phyloP scores from a whole-genome alignment of 495 filamentous ascomycete genomes.

The Hypoxylon perforatum region DNA sequence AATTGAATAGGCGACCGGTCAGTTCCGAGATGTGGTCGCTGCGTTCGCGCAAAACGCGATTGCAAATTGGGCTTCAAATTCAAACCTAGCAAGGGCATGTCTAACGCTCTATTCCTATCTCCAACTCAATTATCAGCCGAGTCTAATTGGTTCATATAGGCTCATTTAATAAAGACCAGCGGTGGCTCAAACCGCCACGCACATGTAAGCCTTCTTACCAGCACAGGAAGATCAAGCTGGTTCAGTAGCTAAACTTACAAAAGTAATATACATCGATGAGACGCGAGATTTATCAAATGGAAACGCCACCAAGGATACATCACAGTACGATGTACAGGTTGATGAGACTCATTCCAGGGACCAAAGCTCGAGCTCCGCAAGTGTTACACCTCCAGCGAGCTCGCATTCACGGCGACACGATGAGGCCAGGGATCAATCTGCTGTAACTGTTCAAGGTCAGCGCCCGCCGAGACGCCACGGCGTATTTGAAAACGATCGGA shows the following conservation, averaged over 20 bases:
- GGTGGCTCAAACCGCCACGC: slow-evolving; percentile 40
- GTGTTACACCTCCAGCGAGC: slow-evolving; percentile 9
- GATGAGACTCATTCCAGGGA: slow-evolving; percentile 18
- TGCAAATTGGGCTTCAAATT: slow-evolving; percentile 47
- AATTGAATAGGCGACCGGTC: slow-evolving; percentile 53
- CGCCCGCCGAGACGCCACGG: not conserved
- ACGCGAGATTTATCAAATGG: slow-evolving; percentile 32
- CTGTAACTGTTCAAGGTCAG: not conserved
- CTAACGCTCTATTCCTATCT: not conserved
- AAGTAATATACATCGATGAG: slow-evolving; percentile 45
- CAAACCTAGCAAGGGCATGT: slow-evolving; percentile 44
- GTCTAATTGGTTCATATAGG: slow-evolving; percentile 27
- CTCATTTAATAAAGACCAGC: slow-evolving; percentile 40
- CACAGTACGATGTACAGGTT: slow-evolving; percentile 29
- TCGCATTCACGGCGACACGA: slow-evolving; percentile 1
- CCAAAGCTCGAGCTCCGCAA: slow-evolving; percentile 17
- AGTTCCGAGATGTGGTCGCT: slow-evolving; percentile 56
- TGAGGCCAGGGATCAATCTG: not conserved
- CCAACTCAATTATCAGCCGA: not conserved
- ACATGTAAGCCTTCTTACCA: slow-evolving; percentile 26
- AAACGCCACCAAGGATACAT: slow-evolving; percentile 23
- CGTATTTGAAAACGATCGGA: slow-evolving; percentile 1
- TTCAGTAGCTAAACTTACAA: slow-evolving; percentile 9
- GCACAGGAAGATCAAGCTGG: not conserved
- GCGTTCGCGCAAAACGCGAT: slow-evolving; percentile 46